Base-by-base conservation (phyloP, 2,329 filamentous ascomycete genomes). In the Neofusicoccum kwambonambiense region DNA sequence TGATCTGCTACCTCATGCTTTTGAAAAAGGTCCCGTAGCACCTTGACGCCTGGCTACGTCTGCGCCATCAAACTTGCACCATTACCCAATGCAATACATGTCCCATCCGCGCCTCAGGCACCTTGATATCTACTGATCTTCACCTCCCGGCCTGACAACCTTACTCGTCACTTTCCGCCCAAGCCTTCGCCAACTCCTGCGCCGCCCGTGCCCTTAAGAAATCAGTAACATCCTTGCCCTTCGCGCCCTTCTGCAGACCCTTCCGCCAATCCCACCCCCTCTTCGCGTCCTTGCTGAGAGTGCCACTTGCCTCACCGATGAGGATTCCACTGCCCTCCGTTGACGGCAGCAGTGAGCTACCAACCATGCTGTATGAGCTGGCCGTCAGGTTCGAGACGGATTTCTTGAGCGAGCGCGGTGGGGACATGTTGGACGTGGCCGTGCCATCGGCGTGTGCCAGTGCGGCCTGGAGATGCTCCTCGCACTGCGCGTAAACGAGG, bases 401-500 rank as follows among this genome's bases (percentile, higher is more conserved):
- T 69, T 89, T 90, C 73, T 86, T 86, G 66, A 95, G 83, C 0
- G 13, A 65, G 67, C 19, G 47, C 34, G 69, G 68, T 65, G 70
- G 75, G 56, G 71, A 71, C 9, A 69, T 68, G 17, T 66, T 65
- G 9, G 42, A 19, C 62, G 17, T 42, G 31, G 58, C 49, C 19
- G 69, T 58, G 51, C 49, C 64, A 54, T 88, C 86, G 15, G 86
- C 87, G 5, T 90, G 89, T n/a, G 87, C 82, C 22, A 96, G 80
- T 5, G 93, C 90, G 0, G 92, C 86, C 67, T 86, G 81, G 73
- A 96, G 87, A 73, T 93, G 94, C 71, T 92, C 90, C 68, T 92
- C 89, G 73, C 90, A 92, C 27, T 90, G 88, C 0, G 83, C 80
- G 72, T 89, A 92, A 7, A 96, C 89, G 58, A 89, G 85, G 17